phyloP scores from a whole-genome alignment of 176 grass and related monocot species.

The Paspalum notatum region DNA sequence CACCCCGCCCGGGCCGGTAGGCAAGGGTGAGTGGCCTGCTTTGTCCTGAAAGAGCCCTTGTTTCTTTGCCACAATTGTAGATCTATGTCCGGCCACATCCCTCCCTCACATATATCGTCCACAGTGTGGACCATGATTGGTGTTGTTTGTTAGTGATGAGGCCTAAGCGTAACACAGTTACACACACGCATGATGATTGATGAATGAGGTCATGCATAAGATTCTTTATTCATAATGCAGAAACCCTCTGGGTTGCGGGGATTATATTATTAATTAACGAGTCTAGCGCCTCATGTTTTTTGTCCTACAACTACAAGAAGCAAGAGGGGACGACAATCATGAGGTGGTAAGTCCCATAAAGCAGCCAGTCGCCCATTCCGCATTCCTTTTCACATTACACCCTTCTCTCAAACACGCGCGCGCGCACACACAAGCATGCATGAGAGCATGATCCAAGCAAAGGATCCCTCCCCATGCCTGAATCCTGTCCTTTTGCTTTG shows the following conservation, averaged over 20 bases:
- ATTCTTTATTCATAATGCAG: neutral
- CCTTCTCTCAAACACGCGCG: constrained; percentile 22
- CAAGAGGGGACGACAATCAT: constrained; percentile 47
- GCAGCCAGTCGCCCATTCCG: constrained; percentile 14
- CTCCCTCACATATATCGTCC: neutral
- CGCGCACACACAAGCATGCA: neutral
- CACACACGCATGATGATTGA: neutral
- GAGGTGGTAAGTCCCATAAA: constrained; percentile 60
- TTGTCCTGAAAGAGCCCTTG: constrained; percentile 26
- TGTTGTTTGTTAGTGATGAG: constrained; percentile 36
- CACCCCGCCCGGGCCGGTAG: neutral
- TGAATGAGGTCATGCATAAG: neutral
- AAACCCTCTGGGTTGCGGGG: too few relatives aligned
- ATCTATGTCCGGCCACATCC: constrained; percentile 8
- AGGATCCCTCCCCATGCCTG: constrained; percentile 21
- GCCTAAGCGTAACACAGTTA: too few relatives aligned
- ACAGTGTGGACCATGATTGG: constrained; percentile 25
- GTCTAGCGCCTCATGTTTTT: neutral
- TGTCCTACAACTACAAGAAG: constrained; percentile 37
- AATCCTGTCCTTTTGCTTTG: constrained; percentile 48
- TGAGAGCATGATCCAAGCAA: constrained; percentile 25
- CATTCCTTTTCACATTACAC: neutral
- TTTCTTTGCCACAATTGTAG: constrained; percentile 37
- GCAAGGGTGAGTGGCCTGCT: constrained; percentile 21
- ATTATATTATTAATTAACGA: too few relatives aligned